phyloP scores from a whole-genome alignment of 1,139 yeast species.

The Kluyveromyces sp. region DNA sequence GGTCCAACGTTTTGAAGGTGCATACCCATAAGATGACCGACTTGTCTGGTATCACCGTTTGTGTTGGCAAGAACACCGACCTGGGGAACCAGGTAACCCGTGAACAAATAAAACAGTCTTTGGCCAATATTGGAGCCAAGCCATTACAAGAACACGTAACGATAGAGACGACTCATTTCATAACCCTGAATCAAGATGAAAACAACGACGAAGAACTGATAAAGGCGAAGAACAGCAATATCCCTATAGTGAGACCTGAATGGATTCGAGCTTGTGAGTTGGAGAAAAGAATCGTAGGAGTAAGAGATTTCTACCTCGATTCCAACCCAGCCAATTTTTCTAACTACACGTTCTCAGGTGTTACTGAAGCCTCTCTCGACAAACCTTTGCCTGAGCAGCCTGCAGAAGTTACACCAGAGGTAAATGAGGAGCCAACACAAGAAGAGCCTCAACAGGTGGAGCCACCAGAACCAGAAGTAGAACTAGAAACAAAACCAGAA shows the following conservation, averaged over 20 bases:
- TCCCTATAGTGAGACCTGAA: conserved; percentile 93
- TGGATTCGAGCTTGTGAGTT: conserved; percentile 93
- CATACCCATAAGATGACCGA: conserved; percentile 96
- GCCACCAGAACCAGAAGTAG: conserved; percentile 1
- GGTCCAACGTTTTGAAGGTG: conserved; percentile 60
- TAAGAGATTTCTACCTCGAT: conserved; percentile 69
- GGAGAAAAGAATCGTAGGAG: conserved; percentile 88
- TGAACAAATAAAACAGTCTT: conserved; percentile 57
- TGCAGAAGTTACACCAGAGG: conserved; percentile 1
- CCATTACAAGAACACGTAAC: conserved; percentile 67
- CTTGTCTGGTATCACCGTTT: conserved; percentile 84
- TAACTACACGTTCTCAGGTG: conserved; percentile 28
- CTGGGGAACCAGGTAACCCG: conserved; percentile 46
- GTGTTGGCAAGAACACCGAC: conserved; percentile 73
- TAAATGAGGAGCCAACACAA: conserved; percentile 9
- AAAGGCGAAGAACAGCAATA: conserved; percentile 78
- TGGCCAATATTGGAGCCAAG: conserved; percentile 72
- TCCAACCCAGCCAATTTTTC: conserved; percentile 33
- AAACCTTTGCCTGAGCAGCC: conserved; percentile 9
- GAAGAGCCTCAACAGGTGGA: conserved; percentile 7
- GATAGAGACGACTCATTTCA: conserved; percentile 90
- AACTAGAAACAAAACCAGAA: background rate
- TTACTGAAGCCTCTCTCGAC: conserved; percentile 11
- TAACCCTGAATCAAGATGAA: conserved; percentile 47
- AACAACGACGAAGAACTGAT: conserved; percentile 34